Evolutionary conservation across 768 basidiomycete species (phyloP).

Genomic region (Amyloporia xantha): DNA sequence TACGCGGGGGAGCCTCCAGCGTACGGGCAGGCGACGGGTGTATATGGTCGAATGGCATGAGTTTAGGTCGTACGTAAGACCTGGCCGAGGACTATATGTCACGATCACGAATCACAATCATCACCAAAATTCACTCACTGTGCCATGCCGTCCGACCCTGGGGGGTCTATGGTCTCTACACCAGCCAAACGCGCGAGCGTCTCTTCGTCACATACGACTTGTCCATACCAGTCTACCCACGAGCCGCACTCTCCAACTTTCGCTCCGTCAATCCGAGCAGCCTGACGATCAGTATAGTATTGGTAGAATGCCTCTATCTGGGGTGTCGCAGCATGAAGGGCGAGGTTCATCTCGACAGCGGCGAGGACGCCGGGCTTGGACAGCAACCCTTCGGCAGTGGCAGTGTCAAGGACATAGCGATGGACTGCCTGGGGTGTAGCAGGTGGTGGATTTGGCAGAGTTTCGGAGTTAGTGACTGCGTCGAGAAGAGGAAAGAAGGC

Average conservation of each 20-base stretch:
- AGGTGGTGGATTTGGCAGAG: constrained; percentile 27
- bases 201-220: constrained; percentile 61
- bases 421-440: constrained; percentile 47
- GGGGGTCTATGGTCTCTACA: constrained; percentile 40
- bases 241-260: constrained; percentile 43
- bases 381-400: constrained; percentile 41
- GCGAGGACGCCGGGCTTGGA: constrained; percentile 43
- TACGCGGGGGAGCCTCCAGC: constrained; percentile 43
- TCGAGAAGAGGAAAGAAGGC: constrained; percentile 75
- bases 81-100: no score
- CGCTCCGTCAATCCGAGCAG: constrained; percentile 21
- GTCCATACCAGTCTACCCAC: constrained; percentile 84
- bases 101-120: background rate
- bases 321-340: constrained; percentile 71
- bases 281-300: constrained; percentile 43
- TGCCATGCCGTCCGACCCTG: constrained; percentile 1
- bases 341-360: constrained; percentile 65
- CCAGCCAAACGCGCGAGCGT: constrained; percentile 48
- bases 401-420: constrained; percentile 45
- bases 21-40: constrained; percentile 43
- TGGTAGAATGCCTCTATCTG: constrained; percentile 81
- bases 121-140: background rate
- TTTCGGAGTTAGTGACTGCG: constrained; percentile 49
- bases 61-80: constrained; percentile 35
- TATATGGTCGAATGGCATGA: constrained; percentile 76